Evolutionary conservation across 2,329 filamentous ascomycete species (phyloP).

Genomic region (Polychaeton citri): DNA sequence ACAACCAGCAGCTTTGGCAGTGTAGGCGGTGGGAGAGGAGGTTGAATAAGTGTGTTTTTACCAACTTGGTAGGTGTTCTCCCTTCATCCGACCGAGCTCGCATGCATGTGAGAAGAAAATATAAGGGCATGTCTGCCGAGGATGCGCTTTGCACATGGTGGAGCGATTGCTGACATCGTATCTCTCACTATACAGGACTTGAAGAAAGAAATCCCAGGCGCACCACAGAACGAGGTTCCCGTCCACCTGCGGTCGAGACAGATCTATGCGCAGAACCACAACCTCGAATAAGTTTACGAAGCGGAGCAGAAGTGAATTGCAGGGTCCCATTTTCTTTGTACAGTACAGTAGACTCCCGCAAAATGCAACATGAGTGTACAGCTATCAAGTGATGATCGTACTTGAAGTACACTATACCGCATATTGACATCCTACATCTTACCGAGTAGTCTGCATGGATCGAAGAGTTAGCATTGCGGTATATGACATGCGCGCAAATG

Average conservation of each 20-base stretch:
- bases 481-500: too few relatives aligned
- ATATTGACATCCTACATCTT: too few relatives aligned
- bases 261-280: conserved; percentile 21
- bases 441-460: too few relatives aligned
- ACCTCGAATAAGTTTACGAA: background rate
- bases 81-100: background rate
- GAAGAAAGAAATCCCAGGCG: conserved; percentile 39
- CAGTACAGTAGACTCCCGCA: background rate
- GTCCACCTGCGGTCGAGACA: conserved; percentile 36
- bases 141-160: too few relatives aligned
- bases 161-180: background rate
- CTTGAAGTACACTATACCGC: too few relatives aligned
- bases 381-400: too few relatives aligned
- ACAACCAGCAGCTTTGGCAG: conserved; percentile 96
- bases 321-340: background rate
- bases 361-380: background rate
- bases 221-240: conserved; percentile 34
- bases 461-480: too few relatives aligned
- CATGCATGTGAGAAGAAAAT: too few relatives aligned
- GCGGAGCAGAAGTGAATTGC: background rate
- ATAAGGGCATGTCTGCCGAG: too few relatives aligned
- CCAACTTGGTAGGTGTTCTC: conserved; percentile 67
- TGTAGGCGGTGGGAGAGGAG: conserved; percentile 79
- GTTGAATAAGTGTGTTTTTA: conserved; percentile 88
- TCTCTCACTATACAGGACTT: conserved; percentile 26